Conservation (phyloP, 2,329 filamentous ascomycete species). For the Talaromyces sp. region DNA sequence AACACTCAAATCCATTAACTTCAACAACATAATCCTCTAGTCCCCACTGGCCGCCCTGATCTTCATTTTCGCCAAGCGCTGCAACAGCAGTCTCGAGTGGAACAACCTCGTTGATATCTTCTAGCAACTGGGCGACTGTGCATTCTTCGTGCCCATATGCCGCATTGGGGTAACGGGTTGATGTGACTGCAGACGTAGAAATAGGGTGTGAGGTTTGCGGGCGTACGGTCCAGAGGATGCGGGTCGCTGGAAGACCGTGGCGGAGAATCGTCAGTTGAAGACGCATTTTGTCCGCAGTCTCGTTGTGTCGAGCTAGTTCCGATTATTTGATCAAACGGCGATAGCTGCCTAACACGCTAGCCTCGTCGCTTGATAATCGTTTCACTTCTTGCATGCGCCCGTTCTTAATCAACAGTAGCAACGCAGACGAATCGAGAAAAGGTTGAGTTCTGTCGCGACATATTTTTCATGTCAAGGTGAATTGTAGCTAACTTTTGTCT, state of each 20-base stretch:
- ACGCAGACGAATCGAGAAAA: not conserved
- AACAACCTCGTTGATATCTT: conserved; percentile 72
- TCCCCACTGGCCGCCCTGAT: conserved; percentile 62
- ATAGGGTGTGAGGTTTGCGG: conserved; percentile 24
- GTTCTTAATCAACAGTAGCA: not conserved
- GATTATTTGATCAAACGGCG: not conserved
- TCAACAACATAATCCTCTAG: conserved; percentile 87
- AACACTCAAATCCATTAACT: conserved; percentile 75
- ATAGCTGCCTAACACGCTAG: not conserved
- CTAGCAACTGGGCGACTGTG: conserved; percentile 72
- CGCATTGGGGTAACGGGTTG: conserved; percentile 34
- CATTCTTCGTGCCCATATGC: conserved; percentile 49
- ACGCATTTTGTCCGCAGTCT: conserved; percentile 51
- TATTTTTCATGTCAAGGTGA: not conserved
- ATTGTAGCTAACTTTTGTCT: not conserved
- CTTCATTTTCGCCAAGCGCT: conserved; percentile 25
- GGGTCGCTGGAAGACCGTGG: conserved; percentile 67
- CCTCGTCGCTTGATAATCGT: not conserved
- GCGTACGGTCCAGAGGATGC: conserved; percentile 66
- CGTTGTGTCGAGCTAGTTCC: not conserved
- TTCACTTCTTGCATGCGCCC: not conserved
- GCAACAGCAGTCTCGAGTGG: conserved; percentile 66
- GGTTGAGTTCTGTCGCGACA: not conserved
- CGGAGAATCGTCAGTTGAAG: conserved; percentile 70
- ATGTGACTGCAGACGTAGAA: conserved; percentile 31